Evolutionary conservation across 1,284 basidiomycete genomes (phyloP), one percentile per base, ranked within the genome.

Genomic region (Ceratobasidium sp.): DNA sequence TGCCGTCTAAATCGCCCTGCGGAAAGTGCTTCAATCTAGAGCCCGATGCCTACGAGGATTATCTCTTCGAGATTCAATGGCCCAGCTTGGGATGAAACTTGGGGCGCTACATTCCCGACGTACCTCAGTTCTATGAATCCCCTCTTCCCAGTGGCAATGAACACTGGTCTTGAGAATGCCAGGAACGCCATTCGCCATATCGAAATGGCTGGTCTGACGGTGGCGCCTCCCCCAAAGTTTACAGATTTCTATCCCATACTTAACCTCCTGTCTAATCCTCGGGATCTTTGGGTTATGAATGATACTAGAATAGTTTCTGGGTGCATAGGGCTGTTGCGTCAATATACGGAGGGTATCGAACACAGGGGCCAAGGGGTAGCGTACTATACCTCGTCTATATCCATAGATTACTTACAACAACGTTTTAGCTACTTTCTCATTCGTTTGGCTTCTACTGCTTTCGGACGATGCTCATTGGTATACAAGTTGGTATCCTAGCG

Each of bases 401-500:
- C 13, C 2, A 22, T 41, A 41, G 11, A 4, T 27, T 39, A 31
- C 11, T 16, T 43, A 39, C 43, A 13, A 43, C 16, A 8, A 13
- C 2, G 11, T 43, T 27, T 14, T 16, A 62, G 61, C 41, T 63
- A 4, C 43, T 63, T 16, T 46, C 41, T 22, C 43, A 63, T 22
- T 29, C n/a, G 22, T 63, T 63, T 22, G 61, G 61, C 6, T 63
- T 63, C 29, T 63, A 48, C 24, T 63, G 61, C 14, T 63, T 63
- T 31, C 61, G 61, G 3, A n/a, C 61, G 11, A 37, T 63, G 14
- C 16, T 48, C 14, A 16, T 63, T 27, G 43, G 24, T 7, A 14
- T 63, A 13, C 61, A 63, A 48, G 61, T 46, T 19, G 61, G 61
- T 22, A 48, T 63, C 41, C 39, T 63, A 16, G 39, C 11, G 0